These are phyloP conservation scores for Caryopteris hybrid DNA, from an alignment of 305 asterid genomes.

Conservation along the genomic window DNA sequence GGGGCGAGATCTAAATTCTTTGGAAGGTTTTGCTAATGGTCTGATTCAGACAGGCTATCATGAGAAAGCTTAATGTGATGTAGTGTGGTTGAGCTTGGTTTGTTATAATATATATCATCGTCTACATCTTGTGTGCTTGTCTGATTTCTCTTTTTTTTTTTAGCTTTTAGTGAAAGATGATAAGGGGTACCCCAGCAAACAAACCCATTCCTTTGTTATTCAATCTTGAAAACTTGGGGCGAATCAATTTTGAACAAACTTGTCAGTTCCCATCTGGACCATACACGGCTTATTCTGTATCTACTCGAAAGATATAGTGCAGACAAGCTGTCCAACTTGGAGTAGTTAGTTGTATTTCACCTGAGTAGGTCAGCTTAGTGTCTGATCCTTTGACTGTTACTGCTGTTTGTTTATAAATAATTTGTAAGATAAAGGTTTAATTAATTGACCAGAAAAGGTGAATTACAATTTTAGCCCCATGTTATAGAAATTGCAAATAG, in stretches of 20 bases:
- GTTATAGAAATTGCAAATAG: too few relatives aligned
- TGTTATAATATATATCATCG: constrained; percentile 11
- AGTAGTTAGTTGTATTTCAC: constrained; percentile 27
- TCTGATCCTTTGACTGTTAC: too few relatives aligned
- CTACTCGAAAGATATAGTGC: neutral
- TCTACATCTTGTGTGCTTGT: neutral
- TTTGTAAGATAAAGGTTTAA: too few relatives aligned
- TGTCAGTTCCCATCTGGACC: constrained; percentile 2
- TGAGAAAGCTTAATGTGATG: constrained; percentile 3
- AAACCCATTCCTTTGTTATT: neutral
- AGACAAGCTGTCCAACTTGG: constrained; percentile 34
- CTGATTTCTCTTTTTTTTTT: neutral
- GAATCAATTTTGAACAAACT: neutral
- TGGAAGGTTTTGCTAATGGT: constrained; percentile 26
- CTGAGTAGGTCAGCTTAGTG: too few relatives aligned
- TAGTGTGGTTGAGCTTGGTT: constrained; percentile 29
- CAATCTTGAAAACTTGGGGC: neutral
- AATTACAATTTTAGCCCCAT: too few relatives aligned
- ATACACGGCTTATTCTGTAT: constrained; percentile 4
- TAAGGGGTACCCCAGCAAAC: neutral
- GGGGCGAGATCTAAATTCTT: constrained; percentile 40
- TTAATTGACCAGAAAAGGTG: too few relatives aligned
- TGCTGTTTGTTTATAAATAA: too few relatives aligned
- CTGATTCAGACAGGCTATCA: constrained; percentile 14
- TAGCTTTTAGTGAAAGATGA: neutral